Conservation (phyloP, 2,329 filamentous ascomycete species). For the Penicillium sp. region DNA sequence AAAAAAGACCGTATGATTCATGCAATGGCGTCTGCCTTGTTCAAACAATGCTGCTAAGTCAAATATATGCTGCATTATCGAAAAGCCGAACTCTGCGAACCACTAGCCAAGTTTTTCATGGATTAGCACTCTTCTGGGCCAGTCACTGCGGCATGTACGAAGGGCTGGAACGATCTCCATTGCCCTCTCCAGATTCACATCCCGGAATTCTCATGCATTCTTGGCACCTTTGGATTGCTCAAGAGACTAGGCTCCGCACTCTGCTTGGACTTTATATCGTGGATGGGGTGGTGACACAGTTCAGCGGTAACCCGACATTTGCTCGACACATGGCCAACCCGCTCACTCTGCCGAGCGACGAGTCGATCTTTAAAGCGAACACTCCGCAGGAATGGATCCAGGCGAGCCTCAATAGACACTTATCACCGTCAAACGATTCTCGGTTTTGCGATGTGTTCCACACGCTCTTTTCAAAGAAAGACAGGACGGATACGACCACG, state of each 20-base stretch:
- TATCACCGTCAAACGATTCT: not conserved
- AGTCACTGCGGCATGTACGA: constrained; percentile 39
- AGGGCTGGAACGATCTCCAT: not conserved
- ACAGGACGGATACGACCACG: not conserved
- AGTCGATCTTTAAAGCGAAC: constrained; percentile 6
- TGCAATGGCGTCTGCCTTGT: constrained; percentile 41
- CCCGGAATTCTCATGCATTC: not conserved
- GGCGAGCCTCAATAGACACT: constrained; percentile 4
- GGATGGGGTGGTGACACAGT: constrained; percentile 19
- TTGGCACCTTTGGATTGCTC: constrained; percentile 15
- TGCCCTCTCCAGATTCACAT: constrained; percentile 3
- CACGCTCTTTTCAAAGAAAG: not conserved
- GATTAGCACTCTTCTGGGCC: constrained; percentile 41
- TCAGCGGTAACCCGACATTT: constrained; percentile 15
- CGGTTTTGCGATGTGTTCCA: constrained; percentile 3
- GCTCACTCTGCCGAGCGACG: constrained; percentile 8
- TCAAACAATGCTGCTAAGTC: constrained; percentile 36
- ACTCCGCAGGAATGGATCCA: constrained; percentile 7
- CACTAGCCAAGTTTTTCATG: constrained; percentile 42
- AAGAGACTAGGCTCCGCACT: constrained; percentile 23
- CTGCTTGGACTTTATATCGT: constrained; percentile 23
- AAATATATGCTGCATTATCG: constrained; percentile 41
- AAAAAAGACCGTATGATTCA: constrained; percentile 8
- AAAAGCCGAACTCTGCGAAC: constrained; percentile 38
- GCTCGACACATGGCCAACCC: constrained; percentile 15